Evolutionary conservation across 1,284 basidiomycete species (phyloP), one percentile per base, ranked within the genome.

Genomic region (Heterobasidion parviporum): DNA sequence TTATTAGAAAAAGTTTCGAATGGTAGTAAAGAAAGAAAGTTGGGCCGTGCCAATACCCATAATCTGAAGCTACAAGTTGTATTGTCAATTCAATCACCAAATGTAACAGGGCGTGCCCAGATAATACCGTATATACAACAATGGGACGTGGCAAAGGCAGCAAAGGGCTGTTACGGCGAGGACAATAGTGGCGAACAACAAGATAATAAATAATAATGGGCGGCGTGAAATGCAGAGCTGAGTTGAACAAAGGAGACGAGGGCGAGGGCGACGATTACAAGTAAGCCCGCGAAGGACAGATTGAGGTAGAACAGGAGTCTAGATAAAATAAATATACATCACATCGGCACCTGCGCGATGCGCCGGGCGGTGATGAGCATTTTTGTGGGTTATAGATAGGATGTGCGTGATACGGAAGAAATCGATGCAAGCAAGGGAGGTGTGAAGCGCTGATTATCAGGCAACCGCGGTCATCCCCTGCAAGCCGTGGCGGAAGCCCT

Each of bases 231-330:
- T 26, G 26, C 26, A 26, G 26, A 26, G 26, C 26, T 26, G 6
- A 26, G 26, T 26, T 26, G 26, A 26, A 26, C 26, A 4, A 41
- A 41, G 1, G 38, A 41, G 38, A 41, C 38, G 7, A 41, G 34
- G 67, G 53, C 62, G 44, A 36, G 55, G 45, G 56, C 52, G 56
- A 26, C 45, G 15, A 10, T 18, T 14, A n/a, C 2, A n/a, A 16
- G n/a, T 50, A 14, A 48, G 36, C 36, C 35, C 26, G n/a, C 32
- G 15, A 8, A 36, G 8, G 45, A 38, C 36, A 45, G 2, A 45
- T 47, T 8, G 15, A 33, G 43, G 43, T 49, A 14, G 8, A 18
- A 10, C 47, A 46, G 18, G 38, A n/a, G 9, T 14, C 32, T 34
- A 51, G 12, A 36, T 34, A 34, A 16, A 35, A 54, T 16, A 53